These are phyloP conservation scores for Trichoderma reesei DNA, from an alignment of 495 filamentous ascomycete species.

Conservation along the genomic window DNA sequence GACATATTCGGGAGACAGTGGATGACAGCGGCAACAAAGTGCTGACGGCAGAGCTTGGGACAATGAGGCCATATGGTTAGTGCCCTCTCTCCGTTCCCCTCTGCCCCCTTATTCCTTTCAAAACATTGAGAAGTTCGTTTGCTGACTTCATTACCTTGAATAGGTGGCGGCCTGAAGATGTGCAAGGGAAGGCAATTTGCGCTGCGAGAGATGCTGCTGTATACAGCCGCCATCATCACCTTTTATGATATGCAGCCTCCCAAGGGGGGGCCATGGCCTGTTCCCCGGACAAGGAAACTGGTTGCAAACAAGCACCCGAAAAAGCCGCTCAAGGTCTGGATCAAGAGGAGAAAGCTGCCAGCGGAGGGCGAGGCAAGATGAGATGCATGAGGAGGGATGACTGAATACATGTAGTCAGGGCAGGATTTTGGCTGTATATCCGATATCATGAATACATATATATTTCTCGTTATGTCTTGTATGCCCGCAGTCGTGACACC, in stretches of 20 bases:
- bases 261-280: not conserved
- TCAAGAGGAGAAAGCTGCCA: not conserved
- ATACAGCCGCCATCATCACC: slow-evolving; percentile 8
- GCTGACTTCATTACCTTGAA: not conserved
- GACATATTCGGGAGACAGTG: slow-evolving; percentile 1
- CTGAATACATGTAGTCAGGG: too few relatives aligned
- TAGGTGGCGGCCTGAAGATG: slow-evolving; percentile 4
- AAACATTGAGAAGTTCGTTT: too few relatives aligned
- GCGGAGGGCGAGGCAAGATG: not conserved
- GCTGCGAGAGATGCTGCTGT: slow-evolving; percentile 2
- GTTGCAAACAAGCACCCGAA: slow-evolving; percentile 1
- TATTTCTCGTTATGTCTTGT: too few relatives aligned
- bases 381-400: not conserved
- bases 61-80: slow-evolving; percentile 6
- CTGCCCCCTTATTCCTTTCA: too few relatives aligned
- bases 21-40: slow-evolving; percentile 1
- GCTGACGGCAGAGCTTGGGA: not conserved
- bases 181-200: slow-evolving; percentile 11
- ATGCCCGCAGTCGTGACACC: too few relatives aligned
- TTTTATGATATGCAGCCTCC: slow-evolving; percentile 10
- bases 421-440: too few relatives aligned
- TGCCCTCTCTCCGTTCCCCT: not conserved
- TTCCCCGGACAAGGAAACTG: not conserved
- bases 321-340: slow-evolving; percentile 4
- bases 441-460: too few relatives aligned